A percentile compares a stretch with the other conserved stretches of the same genome.
Evolutionary conservation across 768 basidiomycete species (phyloP).

Genomic region (Amanita inopinata): DNA sequence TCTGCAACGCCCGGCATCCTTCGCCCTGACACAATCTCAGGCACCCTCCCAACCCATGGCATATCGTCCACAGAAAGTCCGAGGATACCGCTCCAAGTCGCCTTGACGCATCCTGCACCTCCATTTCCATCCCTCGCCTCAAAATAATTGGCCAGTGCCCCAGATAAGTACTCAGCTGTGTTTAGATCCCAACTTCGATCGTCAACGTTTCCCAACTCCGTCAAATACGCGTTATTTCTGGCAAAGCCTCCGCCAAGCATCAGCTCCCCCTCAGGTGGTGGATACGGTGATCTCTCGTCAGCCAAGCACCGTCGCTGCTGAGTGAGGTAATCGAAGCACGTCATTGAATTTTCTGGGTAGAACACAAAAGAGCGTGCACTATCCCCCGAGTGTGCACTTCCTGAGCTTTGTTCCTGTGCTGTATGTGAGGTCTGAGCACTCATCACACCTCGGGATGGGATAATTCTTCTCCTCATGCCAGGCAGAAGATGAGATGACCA

Average conservation of each 20-base stretch:
- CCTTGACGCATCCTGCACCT: slow-evolving; percentile 43
- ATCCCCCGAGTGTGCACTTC: slow-evolving; percentile 16
- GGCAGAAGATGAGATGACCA: slow-evolving; percentile 68
- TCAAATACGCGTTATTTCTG: slow-evolving; percentile 20
- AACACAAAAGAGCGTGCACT: slow-evolving; percentile 53
- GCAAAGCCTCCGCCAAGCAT: slow-evolving; percentile 61
- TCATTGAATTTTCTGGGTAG: slow-evolving; percentile 29
- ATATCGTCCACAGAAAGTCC: slow-evolving; percentile 49
- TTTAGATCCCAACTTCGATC: slow-evolving; percentile 22
- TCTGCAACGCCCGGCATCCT: slow-evolving; percentile 10
- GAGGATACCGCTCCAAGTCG: slow-evolving; percentile 56
- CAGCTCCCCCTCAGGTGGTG: slow-evolving; percentile 33
- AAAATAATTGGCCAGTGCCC: slow-evolving; percentile 46
- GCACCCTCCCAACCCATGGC: slow-evolving; percentile 68
- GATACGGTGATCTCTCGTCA: slow-evolving; percentile 9
- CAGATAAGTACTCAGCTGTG: slow-evolving; percentile 22
- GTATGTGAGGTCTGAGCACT: slow-evolving; percentile 51
- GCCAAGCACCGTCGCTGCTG: slow-evolving; percentile 31
- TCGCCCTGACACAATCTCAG: slow-evolving; percentile 36
- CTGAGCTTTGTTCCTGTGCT: slow-evolving; percentile 15
- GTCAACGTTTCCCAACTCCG: slow-evolving; percentile 28
- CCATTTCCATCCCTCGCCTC: slow-evolving; percentile 23
- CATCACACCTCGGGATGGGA: slow-evolving; percentile 54
- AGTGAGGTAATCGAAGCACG: slow-evolving; percentile 60
- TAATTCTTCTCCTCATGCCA: slow-evolving; percentile 49